A percentile compares a stretch with the other conserved stretches of the same genome.
Evolutionary conservation across 164 flowering plant species (phyloP).

Genomic region (Dillenia suffruticosa): DNA sequence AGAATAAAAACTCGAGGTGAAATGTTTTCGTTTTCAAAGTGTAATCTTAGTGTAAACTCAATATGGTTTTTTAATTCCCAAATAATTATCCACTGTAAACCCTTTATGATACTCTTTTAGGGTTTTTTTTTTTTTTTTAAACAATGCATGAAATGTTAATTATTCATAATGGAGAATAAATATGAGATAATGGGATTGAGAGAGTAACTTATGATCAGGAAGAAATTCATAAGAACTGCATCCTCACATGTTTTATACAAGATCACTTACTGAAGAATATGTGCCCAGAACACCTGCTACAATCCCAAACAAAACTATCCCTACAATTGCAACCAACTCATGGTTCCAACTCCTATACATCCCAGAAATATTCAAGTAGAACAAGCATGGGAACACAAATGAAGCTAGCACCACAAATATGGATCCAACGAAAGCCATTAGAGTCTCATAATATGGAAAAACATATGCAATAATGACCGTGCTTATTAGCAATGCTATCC

Average conservation of each 20-base stretch:
- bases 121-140: too few relatives aligned
- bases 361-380: constrained; percentile 14
- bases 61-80: too few relatives aligned
- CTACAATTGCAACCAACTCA: constrained; percentile 1
- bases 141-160: too few relatives aligned
- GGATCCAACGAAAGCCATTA: constrained; percentile 17
- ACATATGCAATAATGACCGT: constrained; percentile 10
- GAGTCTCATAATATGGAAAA: constrained; percentile 14
- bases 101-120: too few relatives aligned
- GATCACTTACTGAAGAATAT: constrained; percentile 13
- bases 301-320: constrained; percentile 9
- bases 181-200: too few relatives aligned
- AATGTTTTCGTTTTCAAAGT: too few relatives aligned
- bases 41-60: too few relatives aligned
- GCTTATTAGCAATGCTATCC: background rate
- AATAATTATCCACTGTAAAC: too few relatives aligned
- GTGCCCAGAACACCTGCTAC: constrained; percentile 16
- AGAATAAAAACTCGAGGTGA: too few relatives aligned
- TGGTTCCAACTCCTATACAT: constrained; percentile 3
- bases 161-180: too few relatives aligned
- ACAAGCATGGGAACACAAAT: constrained; percentile 14
- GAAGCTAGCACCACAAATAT: constrained; percentile 17
- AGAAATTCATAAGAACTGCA: too few relatives aligned
- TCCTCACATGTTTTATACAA: background rate
- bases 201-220: too few relatives aligned